Conservation (phyloP, 1,139 yeast species). For the Suhomyces choctaworum region DNA sequence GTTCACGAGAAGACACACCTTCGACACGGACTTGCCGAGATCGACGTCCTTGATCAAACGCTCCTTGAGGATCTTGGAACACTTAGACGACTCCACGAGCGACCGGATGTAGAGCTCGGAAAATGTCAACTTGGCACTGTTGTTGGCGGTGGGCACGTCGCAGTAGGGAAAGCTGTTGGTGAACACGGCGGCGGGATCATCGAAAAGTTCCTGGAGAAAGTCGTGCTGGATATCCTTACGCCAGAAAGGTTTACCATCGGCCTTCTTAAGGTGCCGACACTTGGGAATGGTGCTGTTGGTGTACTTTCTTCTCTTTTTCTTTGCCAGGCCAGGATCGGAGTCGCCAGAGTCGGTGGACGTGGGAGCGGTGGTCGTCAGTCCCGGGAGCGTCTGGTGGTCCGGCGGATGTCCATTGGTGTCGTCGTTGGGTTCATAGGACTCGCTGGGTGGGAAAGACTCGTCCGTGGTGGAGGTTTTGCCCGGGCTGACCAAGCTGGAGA, state of each 20-base stretch:
- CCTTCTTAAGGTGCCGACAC: conserved; percentile 71
- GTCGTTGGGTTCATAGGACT: background rate
- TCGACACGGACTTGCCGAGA: conserved; percentile 71
- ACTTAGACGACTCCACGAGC: conserved; percentile 78
- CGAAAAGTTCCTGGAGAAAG: conserved; percentile 64
- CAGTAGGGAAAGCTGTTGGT: conserved; percentile 53
- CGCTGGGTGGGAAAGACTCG: background rate
- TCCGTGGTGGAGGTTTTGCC: background rate
- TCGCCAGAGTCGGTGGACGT: conserved; percentile 1
- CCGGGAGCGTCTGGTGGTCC: background rate
- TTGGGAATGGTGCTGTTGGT: conserved; percentile 16
- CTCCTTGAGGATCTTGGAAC: conserved; percentile 80
- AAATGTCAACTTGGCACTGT: conserved; percentile 62
- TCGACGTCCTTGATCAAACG: conserved; percentile 64
- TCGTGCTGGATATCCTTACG: conserved; percentile 86
- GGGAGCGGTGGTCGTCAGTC: background rate
- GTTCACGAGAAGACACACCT: conserved; percentile 84
- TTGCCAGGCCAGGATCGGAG: conserved; percentile 7
- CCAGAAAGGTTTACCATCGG: conserved; percentile 93
- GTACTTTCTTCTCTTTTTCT: conserved; percentile 16
- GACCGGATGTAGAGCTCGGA: conserved; percentile 84
- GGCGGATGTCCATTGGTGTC: background rate
- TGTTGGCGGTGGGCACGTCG: conserved; percentile 36
- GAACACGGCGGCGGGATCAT: conserved; percentile 65
- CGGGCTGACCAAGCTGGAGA: conserved; percentile 18